Evolutionary conservation across 2,329 filamentous ascomycete species (phyloP).

Genomic region (Stachybotrys elegans): DNA sequence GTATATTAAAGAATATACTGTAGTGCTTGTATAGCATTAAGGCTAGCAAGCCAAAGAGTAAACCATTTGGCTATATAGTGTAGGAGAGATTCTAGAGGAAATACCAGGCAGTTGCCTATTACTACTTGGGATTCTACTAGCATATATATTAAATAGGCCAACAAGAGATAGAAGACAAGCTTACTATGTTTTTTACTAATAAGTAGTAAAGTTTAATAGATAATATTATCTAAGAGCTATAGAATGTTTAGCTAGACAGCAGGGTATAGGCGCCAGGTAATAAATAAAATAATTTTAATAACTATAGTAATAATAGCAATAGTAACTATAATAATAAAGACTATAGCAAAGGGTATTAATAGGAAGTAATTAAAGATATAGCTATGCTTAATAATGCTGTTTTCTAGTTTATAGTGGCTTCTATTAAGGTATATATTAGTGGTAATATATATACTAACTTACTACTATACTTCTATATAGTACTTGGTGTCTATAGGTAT

Average conservation of each 20-base stretch:
- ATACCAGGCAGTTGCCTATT: background rate
- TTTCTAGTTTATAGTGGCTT: constrained; percentile 9
- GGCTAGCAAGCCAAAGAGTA: background rate
- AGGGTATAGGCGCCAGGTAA: background rate
- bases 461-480: constrained; percentile 9
- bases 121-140: background rate
- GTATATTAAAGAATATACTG: background rate
- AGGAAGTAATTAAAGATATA: too few relatives aligned
- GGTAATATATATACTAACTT: constrained; percentile 10
- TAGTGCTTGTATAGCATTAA: background rate
- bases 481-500: constrained; percentile 2
- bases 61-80: background rate
- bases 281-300: background rate
- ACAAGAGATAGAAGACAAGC: background rate
- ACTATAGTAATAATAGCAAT: background rate
- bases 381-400: constrained; percentile 5
- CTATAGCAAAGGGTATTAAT: too few relatives aligned
- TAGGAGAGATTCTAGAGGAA: background rate
- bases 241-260: background rate
- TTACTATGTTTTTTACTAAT: background rate
- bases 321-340: background rate
- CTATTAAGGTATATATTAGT: constrained; percentile 7
- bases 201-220: background rate
- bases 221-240: background rate
- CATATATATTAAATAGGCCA: background rate